Evolutionary conservation across 2,329 filamentous ascomycete genomes (phyloP).

Genomic region (Aspergillus terreus): DNA sequence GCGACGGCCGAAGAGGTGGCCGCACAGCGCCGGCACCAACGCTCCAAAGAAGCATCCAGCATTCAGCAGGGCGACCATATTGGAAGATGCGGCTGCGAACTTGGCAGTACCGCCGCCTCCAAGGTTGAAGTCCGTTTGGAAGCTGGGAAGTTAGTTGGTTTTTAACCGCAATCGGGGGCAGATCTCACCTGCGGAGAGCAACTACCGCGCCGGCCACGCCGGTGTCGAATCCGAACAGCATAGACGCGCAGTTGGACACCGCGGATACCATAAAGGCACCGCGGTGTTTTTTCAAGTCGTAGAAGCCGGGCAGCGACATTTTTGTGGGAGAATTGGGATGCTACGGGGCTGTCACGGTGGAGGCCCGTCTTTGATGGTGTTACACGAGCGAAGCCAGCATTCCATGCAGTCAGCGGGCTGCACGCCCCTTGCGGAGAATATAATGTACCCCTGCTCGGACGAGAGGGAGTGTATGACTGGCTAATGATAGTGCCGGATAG

Average conservation of each 20-base stretch:
- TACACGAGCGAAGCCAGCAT: too few species aligned
- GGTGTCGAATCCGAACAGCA: slow-evolving; percentile 1
- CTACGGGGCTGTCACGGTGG: too few species aligned
- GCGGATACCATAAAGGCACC: slow-evolving; percentile 1
- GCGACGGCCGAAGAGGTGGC: not conserved
- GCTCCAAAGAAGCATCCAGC: slow-evolving; percentile 2
- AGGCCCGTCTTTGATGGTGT: too few species aligned
- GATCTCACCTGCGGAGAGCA: not conserved
- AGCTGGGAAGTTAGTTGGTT: not conserved
- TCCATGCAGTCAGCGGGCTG: too few species aligned
- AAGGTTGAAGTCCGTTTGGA: not conserved
- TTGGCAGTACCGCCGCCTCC: not conserved
- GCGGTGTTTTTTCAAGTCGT: not conserved
- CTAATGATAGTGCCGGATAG: slow-evolving; percentile 1
- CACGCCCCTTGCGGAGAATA: not conserved
- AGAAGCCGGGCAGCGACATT: not conserved
- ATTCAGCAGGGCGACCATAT: slow-evolving; percentile 1
- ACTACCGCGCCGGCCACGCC: slow-evolving; percentile 1
- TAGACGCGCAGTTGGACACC: not conserved
- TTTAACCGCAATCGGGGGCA: not conserved
- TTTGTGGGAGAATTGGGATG: not conserved
- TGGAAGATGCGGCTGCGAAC: not conserved
- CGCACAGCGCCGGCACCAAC: not conserved
- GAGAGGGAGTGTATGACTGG: not conserved
- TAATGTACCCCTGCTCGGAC: not conserved